A percentile compares a stretch with the other conserved stretches of the same genome.
Conservation (phyloP, 495 filamentous ascomycete species). For the Hyaloscypha bicolor region DNA sequence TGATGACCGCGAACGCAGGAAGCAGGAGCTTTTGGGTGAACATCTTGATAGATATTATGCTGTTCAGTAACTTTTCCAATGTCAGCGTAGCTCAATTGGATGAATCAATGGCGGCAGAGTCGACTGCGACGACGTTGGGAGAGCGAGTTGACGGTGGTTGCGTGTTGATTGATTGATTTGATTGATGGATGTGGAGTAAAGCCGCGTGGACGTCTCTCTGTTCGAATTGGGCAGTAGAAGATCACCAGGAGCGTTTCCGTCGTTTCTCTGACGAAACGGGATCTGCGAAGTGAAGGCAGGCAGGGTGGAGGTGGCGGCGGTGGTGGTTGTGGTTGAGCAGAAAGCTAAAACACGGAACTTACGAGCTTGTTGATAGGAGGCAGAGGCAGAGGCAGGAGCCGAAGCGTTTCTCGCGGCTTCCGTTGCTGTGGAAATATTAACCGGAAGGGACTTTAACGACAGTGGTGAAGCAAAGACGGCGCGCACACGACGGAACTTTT, state of each 20-base stretch:
- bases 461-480: constrained; percentile 28
- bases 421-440: neutral
- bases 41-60: constrained; percentile 59
- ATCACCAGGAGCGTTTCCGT: neutral
- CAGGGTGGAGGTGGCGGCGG: neutral
- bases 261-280: neutral
- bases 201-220: constrained; percentile 6
- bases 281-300: neutral
- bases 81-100: constrained; percentile 31
- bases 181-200: constrained; percentile 4
- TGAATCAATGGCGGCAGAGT: constrained; percentile 16
- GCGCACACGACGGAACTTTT: constrained; percentile 14
- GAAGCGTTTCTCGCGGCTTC: neutral
- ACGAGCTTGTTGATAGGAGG: constrained; percentile 14
- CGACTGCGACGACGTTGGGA: constrained; percentile 4
- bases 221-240: neutral
- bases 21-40: constrained; percentile 72
- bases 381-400: neutral
- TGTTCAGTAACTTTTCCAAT: constrained; percentile 22
- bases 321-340: neutral
- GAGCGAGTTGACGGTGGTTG: constrained; percentile 3
- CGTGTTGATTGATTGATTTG: constrained; percentile 1
- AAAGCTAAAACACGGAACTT: constrained; percentile 23
- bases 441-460: constrained; percentile 31
- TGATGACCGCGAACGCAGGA: constrained; percentile 69